Evolutionary conservation across 2,329 filamentous ascomycete species (phyloP), one percentile per base, ranked within the genome.

Genomic region (Fusarium floridanum): DNA sequence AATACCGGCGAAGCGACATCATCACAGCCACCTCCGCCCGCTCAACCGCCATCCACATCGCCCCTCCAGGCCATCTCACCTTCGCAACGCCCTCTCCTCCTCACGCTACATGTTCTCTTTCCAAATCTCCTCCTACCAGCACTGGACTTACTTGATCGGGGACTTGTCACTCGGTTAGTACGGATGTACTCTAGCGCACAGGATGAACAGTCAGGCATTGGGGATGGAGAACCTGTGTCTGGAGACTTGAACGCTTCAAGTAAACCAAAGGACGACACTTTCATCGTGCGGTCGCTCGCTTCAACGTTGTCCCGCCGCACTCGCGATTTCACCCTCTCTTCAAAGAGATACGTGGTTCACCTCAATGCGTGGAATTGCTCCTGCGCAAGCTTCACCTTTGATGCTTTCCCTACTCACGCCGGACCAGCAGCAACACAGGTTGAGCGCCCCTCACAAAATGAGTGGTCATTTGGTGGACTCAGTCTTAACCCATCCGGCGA

Each of bases 31-130:
- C 34, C 61, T 55, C 61, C 68, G 55, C 34, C 62, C 36, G 50
- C 73, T 72, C 68, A 71, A 68, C 67, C 68, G 65, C 61, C 63
- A 68, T 60, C 75, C 32, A 48, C 74, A 43, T 24, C 76, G 11
- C 70, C 76, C 41, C 61, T 70, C 56, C 68, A 74, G 34, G 45
- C 65, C 60, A 70, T 78, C 24, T 71, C 72, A 45, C 63, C 63
- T 17, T 74, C 83, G n/a, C 81, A 85, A 67, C 84, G 87, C 1
- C 86, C 89, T 59, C 84, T 93, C 17, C 85, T 98, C n/a, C 85
- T 95, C 1, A 95, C 94, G 0, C 88, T 98, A 0, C 95, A 98
- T 83, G 93, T 95, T 37, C 85, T 98, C 16, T 97, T 97, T 79
- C 95, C 95, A 0, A 90, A 91, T 72, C 89, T 95, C 64, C 85